Base-by-base conservation (phyloP, 352 stramenopile genomes). In the Phytopythium sindhum region DNA sequence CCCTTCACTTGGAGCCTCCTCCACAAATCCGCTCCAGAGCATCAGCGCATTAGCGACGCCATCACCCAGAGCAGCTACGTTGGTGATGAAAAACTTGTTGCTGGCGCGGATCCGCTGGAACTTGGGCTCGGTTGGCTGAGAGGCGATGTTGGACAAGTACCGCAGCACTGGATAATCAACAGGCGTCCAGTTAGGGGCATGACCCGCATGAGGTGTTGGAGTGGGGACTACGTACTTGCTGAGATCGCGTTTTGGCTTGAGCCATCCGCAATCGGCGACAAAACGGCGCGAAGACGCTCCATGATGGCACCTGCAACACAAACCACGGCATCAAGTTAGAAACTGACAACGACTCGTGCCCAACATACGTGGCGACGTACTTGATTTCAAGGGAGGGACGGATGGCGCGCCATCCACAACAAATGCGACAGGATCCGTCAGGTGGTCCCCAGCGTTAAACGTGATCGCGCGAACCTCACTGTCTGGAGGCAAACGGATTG, bases 71-170 rank as follows among this genome's bases (percentile, higher is more conserved):
- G 44, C 23, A 6, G 67, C 78, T 14, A 95, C 58, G 31, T 76
- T 90, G 6, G 73, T 71, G 11, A 60, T 60, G 41, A 95, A 95
- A 47, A 80, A 93, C 33, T 80, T 82, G 68, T 95, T 95, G 59
- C 70, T 85, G 14, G 72, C 72, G 33, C 80, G 83, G 61, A 95
- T 92, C 48, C 77, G 75, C 52, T 90, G 80, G 63, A 88, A 91
- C 33, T 89, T 91, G 1, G 33, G 26, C 14, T 95, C 82, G 8
- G 69, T 45, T 8, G 84, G 83, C 11, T 86, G 69, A 14, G 55
- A 58, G 0, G 67, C 64, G n/a, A 95, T 80, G 63, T 93, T 93
- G 14, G 74, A 73, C 28, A 95, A 33, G 62, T 93, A 95, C 6
- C 80, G 79, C n/a, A 79, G 61, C 1, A 66, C 75, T 88, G 23